Conservation (phyloP, 805 yeast species). For the Jamesozyma lodderae region DNA sequence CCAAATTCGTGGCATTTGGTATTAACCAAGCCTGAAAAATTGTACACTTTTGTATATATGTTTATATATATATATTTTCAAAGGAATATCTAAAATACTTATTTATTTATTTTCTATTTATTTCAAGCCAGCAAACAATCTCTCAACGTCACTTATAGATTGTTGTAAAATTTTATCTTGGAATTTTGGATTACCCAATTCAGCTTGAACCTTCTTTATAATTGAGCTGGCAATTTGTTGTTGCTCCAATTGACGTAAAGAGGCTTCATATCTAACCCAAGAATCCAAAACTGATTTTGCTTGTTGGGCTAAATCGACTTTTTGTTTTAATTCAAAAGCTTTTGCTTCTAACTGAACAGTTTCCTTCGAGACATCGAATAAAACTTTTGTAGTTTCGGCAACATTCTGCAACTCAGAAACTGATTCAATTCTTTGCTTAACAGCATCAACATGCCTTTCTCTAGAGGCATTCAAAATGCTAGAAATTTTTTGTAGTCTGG, state of each 20-base stretch:
- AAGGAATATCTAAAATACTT: conserved; percentile 8
- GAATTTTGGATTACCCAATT: conserved; percentile 78
- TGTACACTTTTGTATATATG: neutral
- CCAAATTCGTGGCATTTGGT: too few species aligned
- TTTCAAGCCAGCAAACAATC: conserved; percentile 47
- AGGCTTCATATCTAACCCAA: conserved; percentile 97
- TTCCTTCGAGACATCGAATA: conserved; percentile 92
- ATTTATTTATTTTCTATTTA: conserved; percentile 6
- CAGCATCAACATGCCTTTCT: conserved; percentile 84
- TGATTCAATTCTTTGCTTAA: conserved; percentile 80
- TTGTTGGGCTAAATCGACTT: conserved; percentile 76
- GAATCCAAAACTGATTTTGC: conserved; percentile 95
- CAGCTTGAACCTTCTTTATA: conserved; percentile 79
- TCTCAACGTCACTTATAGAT: conserved; percentile 88
- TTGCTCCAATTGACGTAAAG: conserved; percentile 94
- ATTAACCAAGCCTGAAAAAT: too few species aligned
- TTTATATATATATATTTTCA: neutral
- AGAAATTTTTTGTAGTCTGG: conserved; percentile 71
- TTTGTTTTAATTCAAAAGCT: conserved; percentile 87
- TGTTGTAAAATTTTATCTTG: conserved; percentile 87
- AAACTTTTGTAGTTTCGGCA: conserved; percentile 79
- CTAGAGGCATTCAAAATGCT: conserved; percentile 81
- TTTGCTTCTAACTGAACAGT: conserved; percentile 93
- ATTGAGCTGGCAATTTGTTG: conserved; percentile 80
- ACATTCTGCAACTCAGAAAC: conserved; percentile 88